A percentile compares a stretch with the other conserved stretches of the same genome.
phyloP scores from a whole-genome alignment of 345 rosid genomes.

The Populus ilicifolia region DNA sequence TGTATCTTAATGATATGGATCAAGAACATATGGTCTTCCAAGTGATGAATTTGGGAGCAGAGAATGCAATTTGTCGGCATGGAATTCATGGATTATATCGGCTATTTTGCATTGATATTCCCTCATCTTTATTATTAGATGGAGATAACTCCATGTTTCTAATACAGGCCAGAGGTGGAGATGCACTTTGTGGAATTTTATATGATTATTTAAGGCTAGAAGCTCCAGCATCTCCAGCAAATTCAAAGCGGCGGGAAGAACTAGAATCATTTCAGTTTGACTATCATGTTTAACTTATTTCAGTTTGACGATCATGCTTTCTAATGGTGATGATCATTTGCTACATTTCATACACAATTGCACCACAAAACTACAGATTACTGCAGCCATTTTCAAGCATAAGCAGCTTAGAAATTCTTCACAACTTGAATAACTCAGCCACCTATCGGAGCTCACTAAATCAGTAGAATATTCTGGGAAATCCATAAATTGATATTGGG shows the following conservation, averaged over 20 bases:
- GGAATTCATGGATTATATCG: constrained; percentile 36
- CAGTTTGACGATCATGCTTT: background rate
- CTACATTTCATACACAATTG: background rate
- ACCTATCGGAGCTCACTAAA: background rate
- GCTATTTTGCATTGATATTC: constrained; percentile 21
- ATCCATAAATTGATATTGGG: background rate
- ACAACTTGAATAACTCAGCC: background rate
- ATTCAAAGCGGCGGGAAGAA: background rate
- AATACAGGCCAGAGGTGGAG: constrained; percentile 28
- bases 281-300: background rate
- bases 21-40: constrained; percentile 20
- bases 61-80: constrained; percentile 35
- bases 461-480: background rate
- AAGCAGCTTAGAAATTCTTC: background rate
- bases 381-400: background rate
- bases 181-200: constrained; percentile 32
- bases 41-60: constrained; percentile 28
- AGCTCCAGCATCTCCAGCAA: constrained; percentile 22
- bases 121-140: constrained; percentile 20
- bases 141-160: constrained; percentile 37
- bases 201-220: constrained; percentile 39
- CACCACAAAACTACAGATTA: background rate
- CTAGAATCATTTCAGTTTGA: background rate
- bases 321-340: background rate
- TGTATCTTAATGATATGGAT: constrained; percentile 20